These are phyloP conservation scores for Letharia columbiana DNA, from an alignment of 495 filamentous ascomycete genomes.

Conservation along the genomic window DNA sequence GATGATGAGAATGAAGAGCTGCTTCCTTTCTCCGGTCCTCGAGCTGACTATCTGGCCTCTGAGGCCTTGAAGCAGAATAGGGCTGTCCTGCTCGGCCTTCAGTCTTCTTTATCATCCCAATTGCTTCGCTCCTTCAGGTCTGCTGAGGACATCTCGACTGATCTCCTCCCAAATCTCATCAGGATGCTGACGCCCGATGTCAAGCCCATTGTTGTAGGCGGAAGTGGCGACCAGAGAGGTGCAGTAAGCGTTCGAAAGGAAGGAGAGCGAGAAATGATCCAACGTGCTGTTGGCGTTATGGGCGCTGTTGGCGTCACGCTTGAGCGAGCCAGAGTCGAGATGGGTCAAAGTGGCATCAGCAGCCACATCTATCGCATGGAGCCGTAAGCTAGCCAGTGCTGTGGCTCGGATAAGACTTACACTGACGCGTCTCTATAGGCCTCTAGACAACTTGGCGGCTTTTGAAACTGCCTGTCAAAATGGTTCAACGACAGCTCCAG, in stretches of 20 bases:
- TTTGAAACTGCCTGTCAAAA: constrained; percentile 43
- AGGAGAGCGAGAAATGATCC: constrained; percentile 69
- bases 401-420: constrained; percentile 23
- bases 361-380: constrained; percentile 92
- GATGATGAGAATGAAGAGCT: constrained; percentile 47
- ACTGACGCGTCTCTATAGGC: constrained; percentile 35
- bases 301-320: constrained; percentile 68
- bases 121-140: constrained; percentile 70
- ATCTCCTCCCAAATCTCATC: constrained; percentile 74
- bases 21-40: constrained; percentile 68
- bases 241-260: constrained; percentile 82
- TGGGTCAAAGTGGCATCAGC: constrained; percentile 39
- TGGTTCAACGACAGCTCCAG: constrained; percentile 44
- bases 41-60: constrained; percentile 67
- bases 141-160: constrained; percentile 61
- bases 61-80: constrained; percentile 67
- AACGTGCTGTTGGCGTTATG: constrained; percentile 71
- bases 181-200: constrained; percentile 80
- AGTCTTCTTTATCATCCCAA: constrained; percentile 47
- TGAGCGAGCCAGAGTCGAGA: constrained; percentile 72
- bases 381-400: constrained; percentile 51
- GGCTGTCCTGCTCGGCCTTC: constrained; percentile 44
- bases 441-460: constrained; percentile 59
- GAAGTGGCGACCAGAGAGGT: constrained; percentile 53
- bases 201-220: constrained; percentile 82